Evolutionary conservation across 2,329 filamentous ascomycete species (phyloP).

Genomic region (Sporothrix sp.): DNA sequence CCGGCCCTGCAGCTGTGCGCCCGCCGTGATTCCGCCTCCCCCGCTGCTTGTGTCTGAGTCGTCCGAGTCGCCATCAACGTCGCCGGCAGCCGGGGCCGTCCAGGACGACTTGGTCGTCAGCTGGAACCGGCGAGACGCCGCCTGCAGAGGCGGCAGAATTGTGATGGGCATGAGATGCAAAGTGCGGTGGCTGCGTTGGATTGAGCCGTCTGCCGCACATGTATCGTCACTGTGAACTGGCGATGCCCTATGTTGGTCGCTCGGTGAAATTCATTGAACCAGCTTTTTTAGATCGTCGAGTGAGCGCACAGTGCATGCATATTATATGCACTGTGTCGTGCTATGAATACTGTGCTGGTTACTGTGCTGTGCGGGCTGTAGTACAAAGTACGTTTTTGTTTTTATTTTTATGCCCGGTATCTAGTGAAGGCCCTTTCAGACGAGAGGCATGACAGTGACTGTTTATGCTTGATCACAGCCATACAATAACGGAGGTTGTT

Average conservation of each 20-base stretch:
- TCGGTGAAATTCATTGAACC: not conserved
- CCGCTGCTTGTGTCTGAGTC: slow-evolving; percentile 38
- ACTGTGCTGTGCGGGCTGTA: not conserved
- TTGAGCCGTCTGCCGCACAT: not conserved
- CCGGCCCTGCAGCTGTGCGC: slow-evolving; percentile 18
- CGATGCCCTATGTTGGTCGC: not conserved
- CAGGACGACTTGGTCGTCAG: not conserved
- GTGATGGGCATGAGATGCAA: slow-evolving; percentile 35
- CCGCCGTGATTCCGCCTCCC: slow-evolving; percentile 31
- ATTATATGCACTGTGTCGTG: not conserved
- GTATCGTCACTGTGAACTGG: not conserved
- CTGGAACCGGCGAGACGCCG: slow-evolving; percentile 18
- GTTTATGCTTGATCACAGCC: too few species aligned
- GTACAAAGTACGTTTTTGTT: too few species aligned
- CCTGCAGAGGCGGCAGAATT: slow-evolving; percentile 34
- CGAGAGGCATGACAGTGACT: too few species aligned
- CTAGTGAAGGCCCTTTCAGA: too few species aligned
- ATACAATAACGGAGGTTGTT: too few species aligned
- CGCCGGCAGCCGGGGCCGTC: not conserved
- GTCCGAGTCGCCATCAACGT: slow-evolving; percentile 22
- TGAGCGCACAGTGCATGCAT: not conserved
- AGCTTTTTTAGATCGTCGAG: slow-evolving; percentile 1
- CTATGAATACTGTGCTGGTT: not conserved
- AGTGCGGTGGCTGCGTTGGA: not conserved
- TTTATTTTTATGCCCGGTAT: too few species aligned